Base-by-base conservation (phyloP, 1,139 yeast species). In the Geotrichum klebahnii region DNA sequence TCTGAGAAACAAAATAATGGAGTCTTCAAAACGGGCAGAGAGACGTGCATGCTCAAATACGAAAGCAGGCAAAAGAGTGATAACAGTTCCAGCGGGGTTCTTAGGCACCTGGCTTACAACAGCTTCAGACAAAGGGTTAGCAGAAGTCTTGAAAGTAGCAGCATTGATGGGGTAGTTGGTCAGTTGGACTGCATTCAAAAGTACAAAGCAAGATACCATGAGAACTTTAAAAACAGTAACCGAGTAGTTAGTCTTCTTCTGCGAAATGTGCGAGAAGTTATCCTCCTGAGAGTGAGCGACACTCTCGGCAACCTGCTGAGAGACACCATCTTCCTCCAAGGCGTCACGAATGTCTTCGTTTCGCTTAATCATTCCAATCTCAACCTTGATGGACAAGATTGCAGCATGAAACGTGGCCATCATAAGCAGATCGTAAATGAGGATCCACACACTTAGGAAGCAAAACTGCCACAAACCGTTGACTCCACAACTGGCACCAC, bases 251-350 rank as follows among this genome's bases (percentile, higher is more conserved):
- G 53, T 23, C 46, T 46, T 43, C 29, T 55, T 35, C 54, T 57
- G 40, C 47, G 50, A 47, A 56, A 59, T 20, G 10, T 26, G 6
- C 9, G 29, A 26, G 10, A 26, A 26, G 48, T 54, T 49, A 57
- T 60, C 41, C 50, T 31, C 51, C 53, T 33, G 55, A 62, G 57
- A 62, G 46, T 73, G 67, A 23, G 90, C 82, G 36, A 86, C 83
- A 51, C 79, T 76, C 57, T 79, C 81, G 41, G 92, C 97, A 42
- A 86, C 86, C 53, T 75, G 71, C 50, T 62, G 81, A 42, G 88
- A 78, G 37, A 92, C 79, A 20, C 98, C 98, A 61, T 94, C 98
- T 67, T 92, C 98, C 70, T 90, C 96, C 59, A 92, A 74, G 20
- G 89, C 92, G 59, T 80, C 82, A 63, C 85, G 82, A 64, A 90